Conservation (phyloP, 2,329 filamentous ascomycete species). For the Claviceps pazoutovae region DNA sequence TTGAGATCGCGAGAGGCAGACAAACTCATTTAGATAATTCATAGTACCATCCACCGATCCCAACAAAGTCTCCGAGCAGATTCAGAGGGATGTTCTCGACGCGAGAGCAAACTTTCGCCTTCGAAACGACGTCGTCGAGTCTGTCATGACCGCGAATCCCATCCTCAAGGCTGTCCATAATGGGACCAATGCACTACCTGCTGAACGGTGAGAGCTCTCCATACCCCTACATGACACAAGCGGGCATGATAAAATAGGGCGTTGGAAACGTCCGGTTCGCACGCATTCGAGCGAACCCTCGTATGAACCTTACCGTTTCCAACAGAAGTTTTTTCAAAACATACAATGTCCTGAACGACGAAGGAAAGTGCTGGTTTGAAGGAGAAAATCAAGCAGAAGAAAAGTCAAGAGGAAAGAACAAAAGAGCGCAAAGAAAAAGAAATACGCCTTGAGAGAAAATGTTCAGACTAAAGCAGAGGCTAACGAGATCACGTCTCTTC, state of each 20-base stretch:
- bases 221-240: neutral
- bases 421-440: too few relatives aligned
- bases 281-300: too few relatives aligned
- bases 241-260: too few relatives aligned
- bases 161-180: slow-evolving; percentile 65
- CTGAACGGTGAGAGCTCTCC: slow-evolving; percentile 46
- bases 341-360: too few relatives aligned
- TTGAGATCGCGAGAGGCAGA: neutral
- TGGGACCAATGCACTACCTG: slow-evolving; percentile 45
- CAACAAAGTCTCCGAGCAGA: slow-evolving; percentile 37
- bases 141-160: slow-evolving; percentile 58
- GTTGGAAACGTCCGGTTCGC: too few relatives aligned
- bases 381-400: too few relatives aligned
- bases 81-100: slow-evolving; percentile 54
- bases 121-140: slow-evolving; percentile 53
- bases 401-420: too few relatives aligned
- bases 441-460: neutral
- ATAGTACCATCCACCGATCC: slow-evolving; percentile 14
- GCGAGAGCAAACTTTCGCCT: slow-evolving; percentile 57
- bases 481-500: neutral
- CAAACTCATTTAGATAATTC: neutral
- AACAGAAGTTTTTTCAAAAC: too few relatives aligned
- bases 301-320: too few relatives aligned
- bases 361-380: neutral
- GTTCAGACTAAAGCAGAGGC: neutral